Evolutionary conservation across 495 filamentous ascomycete genomes (phyloP).

Genomic region (Trichoderma asperelloides): DNA sequence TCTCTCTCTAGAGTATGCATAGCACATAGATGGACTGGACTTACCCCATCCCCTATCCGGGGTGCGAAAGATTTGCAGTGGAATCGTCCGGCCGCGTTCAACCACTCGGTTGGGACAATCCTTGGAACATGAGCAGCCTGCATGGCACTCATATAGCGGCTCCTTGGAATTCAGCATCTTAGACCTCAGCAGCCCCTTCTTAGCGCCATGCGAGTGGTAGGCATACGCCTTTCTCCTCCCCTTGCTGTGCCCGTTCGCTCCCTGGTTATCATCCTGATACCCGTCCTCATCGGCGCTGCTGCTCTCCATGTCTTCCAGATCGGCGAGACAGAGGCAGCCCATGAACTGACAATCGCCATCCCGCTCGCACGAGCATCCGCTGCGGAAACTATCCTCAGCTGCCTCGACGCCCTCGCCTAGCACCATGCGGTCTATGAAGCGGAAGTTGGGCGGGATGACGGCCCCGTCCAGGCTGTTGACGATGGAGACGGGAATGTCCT

Average conservation of each 20-base stretch:
- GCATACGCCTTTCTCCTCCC: constrained; percentile 33
- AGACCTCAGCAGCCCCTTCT: constrained; percentile 33
- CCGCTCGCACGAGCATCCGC: constrained; percentile 44
- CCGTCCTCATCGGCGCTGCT: constrained; percentile 24
- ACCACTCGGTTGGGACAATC: constrained; percentile 76
- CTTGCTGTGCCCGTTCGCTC: constrained; percentile 28
- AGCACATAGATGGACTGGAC: constrained; percentile 15
- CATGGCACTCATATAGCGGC: constrained; percentile 82
- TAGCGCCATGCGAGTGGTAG: constrained; percentile 33
- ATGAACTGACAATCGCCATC: constrained; percentile 38
- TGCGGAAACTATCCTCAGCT: constrained; percentile 38
- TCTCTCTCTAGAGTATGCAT: not conserved
- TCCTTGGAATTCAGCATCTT: constrained; percentile 41
- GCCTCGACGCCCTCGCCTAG: constrained; percentile 35
- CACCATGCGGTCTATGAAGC: constrained; percentile 41
- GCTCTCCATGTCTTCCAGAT: constrained; percentile 27
- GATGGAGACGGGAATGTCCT: constrained; percentile 34
- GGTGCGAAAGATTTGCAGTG: constrained; percentile 78
- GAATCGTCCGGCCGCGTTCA: constrained; percentile 63
- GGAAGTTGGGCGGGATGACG: constrained; percentile 40
- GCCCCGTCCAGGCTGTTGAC: constrained; percentile 36
- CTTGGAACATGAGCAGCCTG: constrained; percentile 54
- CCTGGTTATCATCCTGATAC: constrained; percentile 11
- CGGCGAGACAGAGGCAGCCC: constrained; percentile 44
- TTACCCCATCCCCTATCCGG: constrained; percentile 70